Evolutionary conservation across 192 early-diverging fungal species (phyloP), one percentile per base, ranked within the genome.

Genomic region (Coemansia interrupta): DNA sequence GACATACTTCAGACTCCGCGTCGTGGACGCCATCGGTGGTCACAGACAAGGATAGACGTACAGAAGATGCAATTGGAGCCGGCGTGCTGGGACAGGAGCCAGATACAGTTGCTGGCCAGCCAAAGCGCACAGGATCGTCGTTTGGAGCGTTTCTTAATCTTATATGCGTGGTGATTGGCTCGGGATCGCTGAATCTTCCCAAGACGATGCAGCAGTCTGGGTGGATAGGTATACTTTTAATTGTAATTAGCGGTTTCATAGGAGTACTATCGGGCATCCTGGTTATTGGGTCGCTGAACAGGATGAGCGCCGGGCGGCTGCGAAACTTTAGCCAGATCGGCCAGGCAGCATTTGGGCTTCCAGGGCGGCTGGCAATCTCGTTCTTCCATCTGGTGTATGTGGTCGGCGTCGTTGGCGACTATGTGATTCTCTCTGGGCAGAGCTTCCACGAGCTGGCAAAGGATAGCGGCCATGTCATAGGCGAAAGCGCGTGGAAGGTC

Each of bases 161-260:
- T 11, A 74, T 84, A 8, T 91, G 89, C 54, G 84, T 87, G 5
- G 82, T 91, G 4, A 84, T 87, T 20, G 90, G 90, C 36, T 86
- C 86, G 1, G 91, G 91, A 10, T 81, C 85, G 11, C 82, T 93
- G 19, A 87, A 88, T 52, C 71, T 93, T 12, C 90, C 91, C 3
- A 89, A 82, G 41, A 85, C 90, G 1, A 70, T 93, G 13, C 60
- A 63, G 29, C 79, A 87, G 52, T 78, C 83, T 38, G 91, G 91
- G 2, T 93, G 91, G 91, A 77, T 91, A 26, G 84, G 85, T 46
- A 56, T 89, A 3, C 36, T 84, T 6, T 61, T 93, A 40, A 54
- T 93, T 14, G 18, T 82, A 17, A 70, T 90, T 24, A 81, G 87
- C 12, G 85, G 85, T 42, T 41, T 87, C 17, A 88, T 89, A 61